These are phyloP conservation scores for Fusarium sambucinum DNA, from an alignment of 2,329 filamentous ascomycete species.

Conservation along the genomic window DNA sequence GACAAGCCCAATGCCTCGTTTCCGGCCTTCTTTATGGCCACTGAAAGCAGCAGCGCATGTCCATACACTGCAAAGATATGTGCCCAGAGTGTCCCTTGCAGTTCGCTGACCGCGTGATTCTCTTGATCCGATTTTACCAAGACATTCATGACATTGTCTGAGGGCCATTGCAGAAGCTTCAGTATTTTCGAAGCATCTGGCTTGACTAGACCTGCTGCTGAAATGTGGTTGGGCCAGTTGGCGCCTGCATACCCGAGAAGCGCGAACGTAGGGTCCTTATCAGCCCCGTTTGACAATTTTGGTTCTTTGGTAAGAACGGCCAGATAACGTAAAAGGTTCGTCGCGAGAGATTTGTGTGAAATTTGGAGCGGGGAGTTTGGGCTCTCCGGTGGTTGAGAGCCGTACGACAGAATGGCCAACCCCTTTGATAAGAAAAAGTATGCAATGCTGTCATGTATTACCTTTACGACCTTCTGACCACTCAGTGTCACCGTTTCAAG, in stretches of 20 bases:
- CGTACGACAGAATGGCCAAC: neutral
- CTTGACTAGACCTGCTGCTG: neutral
- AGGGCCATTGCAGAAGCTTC: constrained; percentile 5
- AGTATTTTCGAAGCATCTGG: constrained; percentile 3
- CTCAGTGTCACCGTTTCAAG: neutral
- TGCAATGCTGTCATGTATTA: constrained; percentile 1
- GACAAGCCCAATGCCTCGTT: neutral
- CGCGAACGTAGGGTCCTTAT: neutral
- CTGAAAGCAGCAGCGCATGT: neutral
- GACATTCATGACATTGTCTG: neutral
- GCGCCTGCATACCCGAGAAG: neutral
- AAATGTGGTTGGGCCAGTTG: constrained; percentile 2
- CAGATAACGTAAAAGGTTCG: neutral
- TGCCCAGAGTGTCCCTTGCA: neutral
- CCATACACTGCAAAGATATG: constrained; percentile 5
- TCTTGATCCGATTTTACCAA: neutral
- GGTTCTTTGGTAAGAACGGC: constrained; percentile 6
- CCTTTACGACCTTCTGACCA: neutral
- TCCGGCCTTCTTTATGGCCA: constrained; percentile 1
- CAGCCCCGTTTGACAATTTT: neutral
- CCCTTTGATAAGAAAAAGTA: constrained; percentile 5
- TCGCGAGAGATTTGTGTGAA: neutral
- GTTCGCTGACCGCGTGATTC: neutral
- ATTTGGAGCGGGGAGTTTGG: neutral
- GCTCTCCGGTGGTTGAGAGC: neutral